These are phyloP conservation scores for Mycena latifolia DNA, from an alignment of 768 basidiomycete species.

Conservation along the genomic window DNA sequence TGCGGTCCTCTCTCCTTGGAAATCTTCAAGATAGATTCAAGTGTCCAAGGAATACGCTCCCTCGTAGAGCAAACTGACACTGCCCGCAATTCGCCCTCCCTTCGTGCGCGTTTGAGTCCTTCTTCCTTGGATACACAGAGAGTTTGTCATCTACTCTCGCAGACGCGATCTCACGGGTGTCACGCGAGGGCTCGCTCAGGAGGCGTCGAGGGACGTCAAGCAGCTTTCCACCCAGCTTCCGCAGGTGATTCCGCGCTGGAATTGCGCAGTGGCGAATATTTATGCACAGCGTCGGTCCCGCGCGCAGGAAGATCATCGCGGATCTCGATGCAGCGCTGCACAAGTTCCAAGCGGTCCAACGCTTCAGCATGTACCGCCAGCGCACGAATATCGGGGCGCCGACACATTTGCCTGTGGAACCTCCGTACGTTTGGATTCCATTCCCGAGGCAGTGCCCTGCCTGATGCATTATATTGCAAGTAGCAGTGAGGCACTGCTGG, in stretches of 20 bases:
- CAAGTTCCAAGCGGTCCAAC: slow-evolving; percentile 10
- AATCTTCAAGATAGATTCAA: slow-evolving; percentile 15
- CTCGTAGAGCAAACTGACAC: slow-evolving; percentile 7
- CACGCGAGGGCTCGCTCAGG: slow-evolving; percentile 6
- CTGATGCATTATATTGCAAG: neutral
- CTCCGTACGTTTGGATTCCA: too few species aligned
- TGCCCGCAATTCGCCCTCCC: neutral
- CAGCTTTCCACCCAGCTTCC: neutral
- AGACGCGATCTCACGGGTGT: slow-evolving; percentile 9
- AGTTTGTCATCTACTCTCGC: too few species aligned
- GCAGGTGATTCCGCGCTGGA: neutral
- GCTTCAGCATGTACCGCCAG: slow-evolving; percentile 4
- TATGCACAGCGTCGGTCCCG: too few species aligned
- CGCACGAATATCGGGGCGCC: neutral
- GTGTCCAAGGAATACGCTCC: neutral
- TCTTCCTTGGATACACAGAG: too few species aligned
- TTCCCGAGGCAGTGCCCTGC: too few species aligned
- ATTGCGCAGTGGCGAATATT: too few species aligned
- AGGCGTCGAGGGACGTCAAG: neutral
- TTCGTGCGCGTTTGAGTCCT: slow-evolving; percentile 5
- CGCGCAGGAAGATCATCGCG: neutral
- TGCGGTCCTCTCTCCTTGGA: slow-evolving; percentile 18
- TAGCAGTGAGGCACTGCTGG: neutral
- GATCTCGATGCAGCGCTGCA: slow-evolving; percentile 10
- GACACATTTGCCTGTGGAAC: too few species aligned